Conservation (phyloP, 345 rosid species). For the Acer campestre region DNA sequence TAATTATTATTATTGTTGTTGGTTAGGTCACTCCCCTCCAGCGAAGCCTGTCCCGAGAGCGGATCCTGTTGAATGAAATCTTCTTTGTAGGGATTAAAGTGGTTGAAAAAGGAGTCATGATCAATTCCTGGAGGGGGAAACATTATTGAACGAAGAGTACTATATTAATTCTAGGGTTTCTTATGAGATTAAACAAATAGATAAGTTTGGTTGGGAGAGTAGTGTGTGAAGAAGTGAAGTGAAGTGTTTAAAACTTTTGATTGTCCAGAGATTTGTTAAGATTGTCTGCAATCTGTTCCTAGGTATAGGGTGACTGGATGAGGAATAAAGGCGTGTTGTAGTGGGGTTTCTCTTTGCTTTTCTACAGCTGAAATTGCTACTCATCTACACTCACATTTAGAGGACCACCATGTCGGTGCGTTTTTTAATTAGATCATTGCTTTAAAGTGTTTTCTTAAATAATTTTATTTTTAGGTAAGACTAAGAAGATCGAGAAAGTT, state of each 20-base stretch:
- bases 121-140: constrained; percentile 4
- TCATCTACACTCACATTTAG: background rate
- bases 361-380: background rate
- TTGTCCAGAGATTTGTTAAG: background rate
- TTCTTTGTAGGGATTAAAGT: constrained; percentile 11
- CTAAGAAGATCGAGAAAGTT: too few relatives aligned
- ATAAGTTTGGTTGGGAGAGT: too few relatives aligned
- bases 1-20: background rate
- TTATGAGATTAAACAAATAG: too few relatives aligned
- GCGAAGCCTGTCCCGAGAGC: background rate
- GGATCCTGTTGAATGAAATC: constrained; percentile 7
- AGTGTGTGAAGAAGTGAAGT: too few relatives aligned
- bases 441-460: background rate
- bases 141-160: constrained; percentile 9
- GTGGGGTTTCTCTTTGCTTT: constrained; percentile 13
- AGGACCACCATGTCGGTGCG: constrained; percentile 4
- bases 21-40: background rate
- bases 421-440: background rate
- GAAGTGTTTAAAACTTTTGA: too few relatives aligned
- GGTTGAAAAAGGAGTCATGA: background rate
- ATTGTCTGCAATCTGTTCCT: constrained; percentile 22
- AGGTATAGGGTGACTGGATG: background rate
- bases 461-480: too few relatives aligned
- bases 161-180: background rate
- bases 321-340: constrained; percentile 3